Conservation (phyloP, 495 filamentous ascomycete species). For the Coniosporium apollinis region DNA sequence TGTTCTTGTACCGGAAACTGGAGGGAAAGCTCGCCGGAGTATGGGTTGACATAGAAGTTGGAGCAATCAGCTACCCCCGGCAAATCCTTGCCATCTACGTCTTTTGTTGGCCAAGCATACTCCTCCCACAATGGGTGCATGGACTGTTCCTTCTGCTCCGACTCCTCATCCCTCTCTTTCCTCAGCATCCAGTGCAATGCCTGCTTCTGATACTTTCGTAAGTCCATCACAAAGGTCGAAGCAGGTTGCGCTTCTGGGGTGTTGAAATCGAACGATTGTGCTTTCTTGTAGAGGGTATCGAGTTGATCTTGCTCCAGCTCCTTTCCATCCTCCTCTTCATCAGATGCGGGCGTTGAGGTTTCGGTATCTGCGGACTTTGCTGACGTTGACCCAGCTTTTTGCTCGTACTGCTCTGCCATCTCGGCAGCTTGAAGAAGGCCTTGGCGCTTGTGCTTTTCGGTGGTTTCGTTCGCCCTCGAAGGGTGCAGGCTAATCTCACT, state of each 20-base stretch:
- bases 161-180: conserved; percentile 69
- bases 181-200: conserved; percentile 88
- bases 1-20: conserved; percentile 88
- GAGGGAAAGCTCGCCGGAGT: conserved; percentile 86
- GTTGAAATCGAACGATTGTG: conserved; percentile 89
- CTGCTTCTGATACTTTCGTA: conserved; percentile 91
- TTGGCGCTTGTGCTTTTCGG: conserved; percentile 61
- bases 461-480: conserved; percentile 51
- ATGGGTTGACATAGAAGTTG: conserved; percentile 87
- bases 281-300: conserved; percentile 86
- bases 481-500: conserved; percentile 75
- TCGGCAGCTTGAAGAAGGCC: conserved; percentile 77
- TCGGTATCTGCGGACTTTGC: conserved; percentile 29
- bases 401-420: conserved; percentile 61
- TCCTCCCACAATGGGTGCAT: conserved; percentile 99
- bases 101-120: conserved; percentile 75
- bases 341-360: conserved; percentile 29
- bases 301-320: conserved; percentile 93
- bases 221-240: conserved; percentile 59
- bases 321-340: conserved; percentile 71
- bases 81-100: conserved; percentile 65
- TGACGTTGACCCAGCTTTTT: conserved; percentile 29
- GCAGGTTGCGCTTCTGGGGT: conserved; percentile 74
- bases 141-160: conserved; percentile 43
- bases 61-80: conserved; percentile 43